These are phyloP conservation scores for Fraxinus cuspidata DNA, from an alignment of 257 asterid species.

Conservation along the genomic window DNA sequence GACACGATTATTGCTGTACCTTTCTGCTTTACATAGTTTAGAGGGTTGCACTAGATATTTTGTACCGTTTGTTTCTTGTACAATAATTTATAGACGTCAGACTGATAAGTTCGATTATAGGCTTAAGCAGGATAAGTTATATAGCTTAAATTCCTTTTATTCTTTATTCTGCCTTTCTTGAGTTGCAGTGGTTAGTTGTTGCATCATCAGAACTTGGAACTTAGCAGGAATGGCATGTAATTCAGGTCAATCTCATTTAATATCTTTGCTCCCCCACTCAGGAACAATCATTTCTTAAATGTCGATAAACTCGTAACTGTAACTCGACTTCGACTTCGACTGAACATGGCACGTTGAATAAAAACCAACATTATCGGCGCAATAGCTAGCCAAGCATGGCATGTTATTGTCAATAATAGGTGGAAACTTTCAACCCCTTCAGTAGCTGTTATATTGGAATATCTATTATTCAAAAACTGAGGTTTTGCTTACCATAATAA, in stretches of 20 bases:
- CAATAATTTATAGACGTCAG: not conserved
- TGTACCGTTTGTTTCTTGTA: not conserved
- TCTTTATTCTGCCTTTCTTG: not conserved
- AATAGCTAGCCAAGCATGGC: not conserved
- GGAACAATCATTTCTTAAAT: too few relatives aligned
- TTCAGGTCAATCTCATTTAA: not conserved
- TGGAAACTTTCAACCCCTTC: too few relatives aligned
- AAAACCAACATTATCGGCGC: not conserved
- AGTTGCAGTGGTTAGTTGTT: not conserved
- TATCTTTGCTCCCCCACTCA: not conserved
- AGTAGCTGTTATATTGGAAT: too few relatives aligned
- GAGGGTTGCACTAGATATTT: too few relatives aligned
- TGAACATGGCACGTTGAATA: not conserved
- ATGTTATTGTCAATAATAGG: not conserved
- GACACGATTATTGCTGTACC: not conserved
- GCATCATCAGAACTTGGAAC: not conserved
- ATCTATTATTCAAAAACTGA: not conserved
- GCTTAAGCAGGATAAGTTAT: not conserved
- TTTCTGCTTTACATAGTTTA: too few relatives aligned
- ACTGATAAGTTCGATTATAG: not conserved
- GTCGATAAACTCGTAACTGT: too few relatives aligned
- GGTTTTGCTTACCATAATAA: not conserved
- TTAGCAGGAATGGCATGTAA: not conserved
- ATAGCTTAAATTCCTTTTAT: too few relatives aligned
- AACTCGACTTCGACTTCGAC: too few relatives aligned